Base-by-base conservation (phyloP, 352 stramenopile genomes). In the Phytopythium ostracodes region DNA sequence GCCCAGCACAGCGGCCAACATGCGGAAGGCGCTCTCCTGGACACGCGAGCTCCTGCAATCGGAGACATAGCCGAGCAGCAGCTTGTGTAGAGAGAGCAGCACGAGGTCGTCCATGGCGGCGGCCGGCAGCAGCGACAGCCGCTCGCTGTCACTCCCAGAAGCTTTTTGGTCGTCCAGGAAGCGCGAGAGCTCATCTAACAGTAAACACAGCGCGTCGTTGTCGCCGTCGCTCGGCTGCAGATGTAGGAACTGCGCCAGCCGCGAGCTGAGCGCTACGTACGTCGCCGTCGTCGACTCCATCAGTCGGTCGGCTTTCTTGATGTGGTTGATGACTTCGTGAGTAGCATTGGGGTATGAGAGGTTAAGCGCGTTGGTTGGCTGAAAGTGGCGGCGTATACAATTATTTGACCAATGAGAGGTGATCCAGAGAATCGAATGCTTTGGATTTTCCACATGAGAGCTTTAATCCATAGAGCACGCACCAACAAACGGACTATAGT, bases 101-200 rank as follows among this genome's bases (percentile, higher is more conserved):
- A 90, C 65, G 50, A 91, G 72, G 62, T 90, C 80, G 65, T 91
- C 78, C 58, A 93, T 76, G 14, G 72, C 70, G 20, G 75, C 59
- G 24, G 65, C 44, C 14, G 56, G 46, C 22, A 62, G 18, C 11
- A 73, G 56, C 27, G 59, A 59, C 22, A 73, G 46, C 4, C 4
- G 50, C 33, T 67, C 52, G n/a, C 52, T 53, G 51, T 43, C 36
- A 49, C 31, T 6, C 10, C 42, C 11, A 20, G 40, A 42, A 14
- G 12, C 54, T 11, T 11, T 70, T 60, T 18, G 67, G 49, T 15
- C 60, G 66, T n/a, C 69, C 64, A 29, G 78, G 84, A 14, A 84
- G 56, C 15, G 42, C 56, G 15, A 70, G 24, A 87, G 55, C 8
- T 76, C 72, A 1, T 71, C 62, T 47, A 73, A 63, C 40, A 70